A percentile compares a stretch with the other conserved stretches of the same genome.
Conservation (phyloP, 495 filamentous ascomycete genomes). For the Annulohypoxylon bovei region DNA sequence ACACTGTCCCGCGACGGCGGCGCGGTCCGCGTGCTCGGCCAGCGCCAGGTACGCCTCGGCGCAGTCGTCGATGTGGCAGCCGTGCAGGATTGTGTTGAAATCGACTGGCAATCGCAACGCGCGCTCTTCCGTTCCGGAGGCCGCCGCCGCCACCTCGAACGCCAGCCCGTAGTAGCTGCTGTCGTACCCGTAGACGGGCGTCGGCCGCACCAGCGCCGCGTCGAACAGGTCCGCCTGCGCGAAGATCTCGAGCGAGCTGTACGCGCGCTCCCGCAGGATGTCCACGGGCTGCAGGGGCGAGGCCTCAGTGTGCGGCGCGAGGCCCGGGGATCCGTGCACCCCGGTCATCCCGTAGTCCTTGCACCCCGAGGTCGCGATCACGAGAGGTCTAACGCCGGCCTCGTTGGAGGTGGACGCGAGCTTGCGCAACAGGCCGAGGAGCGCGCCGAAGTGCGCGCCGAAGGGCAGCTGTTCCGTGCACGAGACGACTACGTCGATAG, state of each 20-base stretch:
- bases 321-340: constrained; percentile 39
- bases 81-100: constrained; percentile 52
- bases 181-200: constrained; percentile 51
- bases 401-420: constrained; percentile 28
- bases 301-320: constrained; percentile 51
- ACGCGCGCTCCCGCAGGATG: constrained; percentile 23
- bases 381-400: constrained; percentile 45
- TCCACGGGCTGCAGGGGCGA: constrained; percentile 44
- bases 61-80: constrained; percentile 57
- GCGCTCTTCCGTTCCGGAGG: constrained; percentile 21
- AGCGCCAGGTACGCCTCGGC: constrained; percentile 55
- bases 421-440: constrained; percentile 36
- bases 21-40: constrained; percentile 42
- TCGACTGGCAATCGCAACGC: constrained; percentile 43
- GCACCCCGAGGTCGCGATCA: constrained; percentile 54
- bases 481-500: constrained; percentile 51
- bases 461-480: constrained; percentile 51
- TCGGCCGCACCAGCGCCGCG: constrained; percentile 50
- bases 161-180: constrained; percentile 51
- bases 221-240: constrained; percentile 50
- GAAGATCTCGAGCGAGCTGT: constrained; percentile 40
- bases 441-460: constrained; percentile 44
- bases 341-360: constrained; percentile 57
- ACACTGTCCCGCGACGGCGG: constrained; percentile 43
- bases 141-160: constrained; percentile 42